Evolutionary conservation across 73 alveolate species (phyloP).

Genomic region (Tetrahymena malaccensis): DNA sequence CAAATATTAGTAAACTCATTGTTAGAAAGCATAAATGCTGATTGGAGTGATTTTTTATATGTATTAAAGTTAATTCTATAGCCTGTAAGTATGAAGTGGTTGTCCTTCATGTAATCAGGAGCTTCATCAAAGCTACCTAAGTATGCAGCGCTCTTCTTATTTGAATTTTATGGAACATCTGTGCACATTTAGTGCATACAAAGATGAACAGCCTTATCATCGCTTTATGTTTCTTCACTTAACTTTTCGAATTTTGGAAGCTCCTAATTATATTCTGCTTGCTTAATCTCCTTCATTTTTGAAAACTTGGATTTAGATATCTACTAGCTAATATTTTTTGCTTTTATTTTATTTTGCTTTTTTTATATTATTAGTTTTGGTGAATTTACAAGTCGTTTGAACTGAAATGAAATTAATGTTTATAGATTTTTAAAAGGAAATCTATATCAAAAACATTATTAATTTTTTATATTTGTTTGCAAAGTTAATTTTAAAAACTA

Average conservation of each 20-base stretch:
- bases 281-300: neutral
- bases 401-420: neutral
- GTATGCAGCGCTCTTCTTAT: neutral
- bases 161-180: neutral
- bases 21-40: neutral
- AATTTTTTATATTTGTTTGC: neutral
- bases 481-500: neutral
- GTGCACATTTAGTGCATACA: neutral
- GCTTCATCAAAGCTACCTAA: slow-evolving; percentile 26
- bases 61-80: slow-evolving; percentile 70
- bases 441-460: neutral
- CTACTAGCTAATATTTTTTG: neutral
- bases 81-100: slow-evolving; percentile 67
- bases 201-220: neutral
- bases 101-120: slow-evolving; percentile 44
- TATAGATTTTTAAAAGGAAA: neutral
- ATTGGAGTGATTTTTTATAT: neutral
- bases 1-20: neutral
- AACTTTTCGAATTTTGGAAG: neutral
- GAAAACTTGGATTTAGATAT: neutral
- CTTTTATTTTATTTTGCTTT: neutral
- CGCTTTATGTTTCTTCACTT: neutral
- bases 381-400: neutral
- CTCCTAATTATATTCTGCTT: neutral
- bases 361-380: neutral